Evolutionary conservation across 139 green algal species (phyloP).

Genomic region (Picochlorum sp.): DNA sequence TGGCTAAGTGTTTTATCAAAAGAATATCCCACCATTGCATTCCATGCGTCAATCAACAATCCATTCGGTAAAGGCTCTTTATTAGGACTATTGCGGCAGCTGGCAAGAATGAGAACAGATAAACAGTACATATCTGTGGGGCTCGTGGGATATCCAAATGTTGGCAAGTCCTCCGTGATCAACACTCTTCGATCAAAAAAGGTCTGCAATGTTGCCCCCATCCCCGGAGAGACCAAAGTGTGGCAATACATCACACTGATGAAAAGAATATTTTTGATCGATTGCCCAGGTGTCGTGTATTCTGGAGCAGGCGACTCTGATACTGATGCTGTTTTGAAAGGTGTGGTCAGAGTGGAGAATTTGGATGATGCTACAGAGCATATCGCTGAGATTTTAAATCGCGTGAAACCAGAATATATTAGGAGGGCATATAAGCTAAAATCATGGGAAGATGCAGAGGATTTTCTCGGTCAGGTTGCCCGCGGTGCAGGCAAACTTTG

Average conservation of each 20-base stretch:
- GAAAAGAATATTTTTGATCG: constrained; percentile 98
- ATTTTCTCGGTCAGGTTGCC: constrained; percentile 91
- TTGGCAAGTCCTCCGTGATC: constrained; percentile 98
- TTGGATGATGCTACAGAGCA: constrained; percentile 86
- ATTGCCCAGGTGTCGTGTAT: constrained; percentile 97
- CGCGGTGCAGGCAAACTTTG: constrained; percentile 55
- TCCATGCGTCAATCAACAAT: constrained; percentile 93
- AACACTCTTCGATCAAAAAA: constrained; percentile 96
- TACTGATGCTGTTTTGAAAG: constrained; percentile 89
- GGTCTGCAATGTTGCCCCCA: constrained; percentile 90
- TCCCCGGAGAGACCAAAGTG: constrained; percentile 97
- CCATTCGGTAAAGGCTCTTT: constrained; percentile 95
- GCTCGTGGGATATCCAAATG: constrained; percentile 98
- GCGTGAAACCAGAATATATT: constrained; percentile 84
- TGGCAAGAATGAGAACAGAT: constrained; percentile 82
- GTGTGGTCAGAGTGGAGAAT: constrained; percentile 87
- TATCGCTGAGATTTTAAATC: constrained; percentile 59
- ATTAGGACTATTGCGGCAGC: constrained; percentile 73
- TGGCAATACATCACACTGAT: constrained; percentile 99
- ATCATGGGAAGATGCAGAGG: constrained; percentile 68
- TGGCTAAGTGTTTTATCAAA: constrained; percentile 84
- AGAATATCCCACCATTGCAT: constrained; percentile 94
- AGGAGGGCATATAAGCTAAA: constrained; percentile 76
- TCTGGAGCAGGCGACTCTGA: constrained; percentile 74
- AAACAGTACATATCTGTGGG: constrained; percentile 94